Evolutionary conservation across 2,329 filamentous ascomycete species (phyloP), one percentile per base, ranked within the genome.

Genomic region (Botrytis cinerea): DNA sequence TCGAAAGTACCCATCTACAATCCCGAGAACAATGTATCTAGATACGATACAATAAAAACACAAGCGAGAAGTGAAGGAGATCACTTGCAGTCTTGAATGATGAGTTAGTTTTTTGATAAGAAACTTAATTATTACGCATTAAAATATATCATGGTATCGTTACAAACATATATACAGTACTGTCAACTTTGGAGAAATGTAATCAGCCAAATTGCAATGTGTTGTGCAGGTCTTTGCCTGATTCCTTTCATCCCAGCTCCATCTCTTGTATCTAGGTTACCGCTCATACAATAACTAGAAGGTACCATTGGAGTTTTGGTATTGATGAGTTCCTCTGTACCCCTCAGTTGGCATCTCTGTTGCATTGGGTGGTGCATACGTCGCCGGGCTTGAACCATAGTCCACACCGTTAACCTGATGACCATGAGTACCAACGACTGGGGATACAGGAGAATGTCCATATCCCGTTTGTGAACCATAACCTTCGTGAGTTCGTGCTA

Each of bases 401-500:
- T 69, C 48, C n/a, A 69, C 66, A 4, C 66, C 66, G 18, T 69
- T 69, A 1, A 69, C 38, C n/a, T 43, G 48, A 57, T 45, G 66
- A 9, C 48, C 66, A 57, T 69, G 66, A 7, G 66, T 32, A 59
- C 48, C 66, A 16, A 18, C 18, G 54, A 69, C 48, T 2, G 66
- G 66, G n/a, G 66, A 69, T 18, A 69, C 66, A 25, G 66, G 48
- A 32, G 48, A 4, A 57, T 57, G 38, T 22, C 35, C 48, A 69
- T 68, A 68, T 28, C 66, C 66, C 4, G 46, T 43, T 3, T 68
- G 35, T n/a, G 48, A 38, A 57, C 66, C 66, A 32, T 69, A 69
- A 22, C 66, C 48, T 28, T 69, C 66, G 28, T 43, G 66, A 18
- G 48, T 60, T 46, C 59, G 20, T 22, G 57, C 75, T 28, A 80